Base-by-base conservation (phyloP, 257 asterid species). In the Mentha longifolia region DNA sequence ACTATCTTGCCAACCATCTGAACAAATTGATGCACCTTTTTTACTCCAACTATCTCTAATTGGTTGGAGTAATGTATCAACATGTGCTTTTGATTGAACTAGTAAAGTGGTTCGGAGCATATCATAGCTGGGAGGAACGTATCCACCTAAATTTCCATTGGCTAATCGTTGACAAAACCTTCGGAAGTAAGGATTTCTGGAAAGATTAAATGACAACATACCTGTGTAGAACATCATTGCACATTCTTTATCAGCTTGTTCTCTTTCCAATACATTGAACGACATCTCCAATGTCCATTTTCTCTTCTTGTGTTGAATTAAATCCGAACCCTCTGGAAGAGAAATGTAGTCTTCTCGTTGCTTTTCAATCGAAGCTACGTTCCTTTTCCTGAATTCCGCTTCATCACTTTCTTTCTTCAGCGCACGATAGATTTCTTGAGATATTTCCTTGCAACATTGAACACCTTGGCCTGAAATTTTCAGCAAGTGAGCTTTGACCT, bases 81-180 rank as follows among this genome's bases (percentile, higher is more conserved):
- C n/a, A n/a, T n/a, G n/a, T n/a, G n/a, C n/a, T n/a, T n/a, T n/a
- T n/a, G n/a, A n/a, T n/a, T n/a, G n/a, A n/a, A n/a, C n/a, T n/a
- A n/a, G n/a, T n/a, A n/a, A n/a, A n/a, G n/a, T n/a, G n/a, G n/a
- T n/a, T n/a, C n/a, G n/a, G n/a, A n/a, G n/a, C n/a, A n/a, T n/a
- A n/a, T n/a, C 28, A 25, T 25, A 25, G 2, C 28, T 25, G 28
- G 28, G 28, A 25, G 28, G 1, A 25, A 25, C 28, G 2, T 33
- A 33, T 51, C 58, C 58, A 17, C 22, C 0, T 19, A 51, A 51
- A 51, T 17, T 19, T 17, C 31, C 15, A 19, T 51, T 51, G 1
- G 58, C 30, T 51, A 51, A 51, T 51, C 58, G 20, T 51, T 51
- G 57, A n/a, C 30, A 51, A 51, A 51, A 51, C 14, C 30, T 51